These are phyloP conservation scores for Ogataea neopini DNA, from an alignment of 805 yeast genomes.

Conservation along the genomic window DNA sequence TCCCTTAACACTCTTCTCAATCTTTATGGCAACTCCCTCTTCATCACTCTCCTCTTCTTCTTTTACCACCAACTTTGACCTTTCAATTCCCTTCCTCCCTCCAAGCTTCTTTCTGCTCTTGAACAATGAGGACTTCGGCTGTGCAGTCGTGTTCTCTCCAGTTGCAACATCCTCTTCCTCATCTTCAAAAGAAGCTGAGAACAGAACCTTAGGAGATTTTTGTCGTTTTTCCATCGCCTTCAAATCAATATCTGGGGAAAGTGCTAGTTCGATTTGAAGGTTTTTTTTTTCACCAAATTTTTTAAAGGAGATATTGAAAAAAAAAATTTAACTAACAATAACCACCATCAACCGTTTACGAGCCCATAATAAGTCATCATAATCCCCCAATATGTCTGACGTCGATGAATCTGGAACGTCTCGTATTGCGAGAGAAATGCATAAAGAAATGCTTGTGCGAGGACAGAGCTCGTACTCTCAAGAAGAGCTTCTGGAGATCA, in stretches of 20 bases:
- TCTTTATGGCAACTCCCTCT: neutral
- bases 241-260: no score
- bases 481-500: slow-evolving; percentile 58
- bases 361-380: no score
- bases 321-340: neutral
- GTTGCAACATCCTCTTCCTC: neutral
- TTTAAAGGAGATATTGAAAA: neutral
- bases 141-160: neutral
- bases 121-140: neutral
- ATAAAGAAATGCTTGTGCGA: slow-evolving; percentile 59
- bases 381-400: slow-evolving; percentile 8
- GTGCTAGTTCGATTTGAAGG: no score
- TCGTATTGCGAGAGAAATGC: slow-evolving; percentile 48
- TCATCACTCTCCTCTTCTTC: slow-evolving; percentile 1
- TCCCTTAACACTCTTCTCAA: neutral
- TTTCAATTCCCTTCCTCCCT: neutral
- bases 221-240: neutral
- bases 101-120: slow-evolving; percentile 9
- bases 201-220: neutral
- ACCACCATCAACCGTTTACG: neutral
- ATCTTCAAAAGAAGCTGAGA: slow-evolving; percentile 5
- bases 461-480: slow-evolving; percentile 60
- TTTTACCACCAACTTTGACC: no score
- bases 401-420: slow-evolving; percentile 12
- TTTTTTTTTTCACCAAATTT: slow-evolving; percentile 1